Percentiles rank a stretch among this genome's conserved stretches.
phyloP scores from a whole-genome alignment of 1,284 basidiomycete species.

The Leccinum pachyderme region DNA sequence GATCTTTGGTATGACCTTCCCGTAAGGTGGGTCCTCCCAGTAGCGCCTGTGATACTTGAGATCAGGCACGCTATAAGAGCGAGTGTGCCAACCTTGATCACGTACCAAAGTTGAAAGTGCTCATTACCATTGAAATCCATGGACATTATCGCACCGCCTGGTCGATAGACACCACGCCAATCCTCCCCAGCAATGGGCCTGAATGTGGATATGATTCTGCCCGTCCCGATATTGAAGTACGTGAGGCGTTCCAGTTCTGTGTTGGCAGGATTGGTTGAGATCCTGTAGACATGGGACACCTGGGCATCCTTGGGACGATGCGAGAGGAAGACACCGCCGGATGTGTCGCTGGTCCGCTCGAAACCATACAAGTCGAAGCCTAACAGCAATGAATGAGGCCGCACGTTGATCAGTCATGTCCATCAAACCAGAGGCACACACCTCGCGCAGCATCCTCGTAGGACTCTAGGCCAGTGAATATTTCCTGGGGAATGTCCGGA shows the following conservation, averaged over 20 bases:
- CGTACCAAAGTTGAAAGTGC: constrained; percentile 39
- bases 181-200: constrained; percentile 35
- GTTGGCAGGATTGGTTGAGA: constrained; percentile 25
- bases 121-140: constrained; percentile 42
- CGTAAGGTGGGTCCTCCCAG: constrained; percentile 36
- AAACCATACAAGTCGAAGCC: constrained; percentile 27
- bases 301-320: constrained; percentile 38
- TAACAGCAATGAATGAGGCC: constrained; percentile 1
- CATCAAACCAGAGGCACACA: not conserved
- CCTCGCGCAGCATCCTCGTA: constrained; percentile 40
- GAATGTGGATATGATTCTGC: constrained; percentile 34
- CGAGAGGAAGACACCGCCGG: constrained; percentile 30
- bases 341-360: constrained; percentile 18
- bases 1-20: constrained; percentile 29
- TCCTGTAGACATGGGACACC: constrained; percentile 36
- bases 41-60: constrained; percentile 34
- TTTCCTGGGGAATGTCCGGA: constrained; percentile 27
- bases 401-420: too few relatives aligned
- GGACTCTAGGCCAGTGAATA: constrained; percentile 33
- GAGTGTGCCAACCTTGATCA: not conserved
- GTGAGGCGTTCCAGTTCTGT: constrained; percentile 36
- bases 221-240: constrained; percentile 36
- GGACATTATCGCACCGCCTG: constrained; percentile 37
- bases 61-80: not conserved
- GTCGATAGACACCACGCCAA: constrained; percentile 35